phyloP scores from a whole-genome alignment of 371 early-diverging fungal genomes.

The Chytridium lagenaria region DNA sequence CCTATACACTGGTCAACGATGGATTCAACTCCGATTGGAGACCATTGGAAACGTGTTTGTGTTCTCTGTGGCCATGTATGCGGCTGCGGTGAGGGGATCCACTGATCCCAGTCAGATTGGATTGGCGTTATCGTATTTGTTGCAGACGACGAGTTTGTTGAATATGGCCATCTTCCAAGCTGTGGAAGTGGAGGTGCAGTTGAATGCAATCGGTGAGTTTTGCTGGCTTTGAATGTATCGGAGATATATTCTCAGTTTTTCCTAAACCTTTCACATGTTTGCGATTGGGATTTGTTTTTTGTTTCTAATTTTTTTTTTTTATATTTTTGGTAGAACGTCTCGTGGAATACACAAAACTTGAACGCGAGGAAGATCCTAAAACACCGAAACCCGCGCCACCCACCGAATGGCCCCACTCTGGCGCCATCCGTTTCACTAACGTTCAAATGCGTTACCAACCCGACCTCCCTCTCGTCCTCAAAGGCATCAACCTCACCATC shows the following conservation, averaged over 20 bases:
- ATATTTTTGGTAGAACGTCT: constrained; percentile 78
- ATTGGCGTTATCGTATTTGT: constrained; percentile 79
- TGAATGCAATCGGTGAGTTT: constrained; percentile 35
- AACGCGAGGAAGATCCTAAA: constrained; percentile 21
- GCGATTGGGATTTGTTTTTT: too few relatives aligned
- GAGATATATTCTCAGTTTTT: too few relatives aligned
- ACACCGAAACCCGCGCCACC: constrained; percentile 67
- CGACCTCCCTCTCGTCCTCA: constrained; percentile 69
- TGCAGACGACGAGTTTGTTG: constrained; percentile 73
- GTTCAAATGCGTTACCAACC: constrained; percentile 65
- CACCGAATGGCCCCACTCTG: constrained; percentile 66
- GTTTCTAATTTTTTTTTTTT: too few relatives aligned
- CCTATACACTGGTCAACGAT: constrained; percentile 37
- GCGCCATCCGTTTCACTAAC: constrained; percentile 67
- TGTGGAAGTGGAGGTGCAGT: constrained; percentile 33
- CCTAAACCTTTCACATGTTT: too few relatives aligned
- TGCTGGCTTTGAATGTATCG: background rate
- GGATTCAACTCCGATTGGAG: constrained; percentile 73
- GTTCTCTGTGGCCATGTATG: constrained; percentile 38
- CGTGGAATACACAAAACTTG: constrained; percentile 68
- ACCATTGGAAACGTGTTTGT: constrained; percentile 59
- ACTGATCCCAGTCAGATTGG: constrained; percentile 69
- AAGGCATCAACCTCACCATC: constrained; percentile 63
- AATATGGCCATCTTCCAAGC: constrained; percentile 51
- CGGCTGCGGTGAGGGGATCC: constrained; percentile 22